Conservation (phyloP, 1,284 basidiomycete species). For the Trichosporon sp. region DNA sequence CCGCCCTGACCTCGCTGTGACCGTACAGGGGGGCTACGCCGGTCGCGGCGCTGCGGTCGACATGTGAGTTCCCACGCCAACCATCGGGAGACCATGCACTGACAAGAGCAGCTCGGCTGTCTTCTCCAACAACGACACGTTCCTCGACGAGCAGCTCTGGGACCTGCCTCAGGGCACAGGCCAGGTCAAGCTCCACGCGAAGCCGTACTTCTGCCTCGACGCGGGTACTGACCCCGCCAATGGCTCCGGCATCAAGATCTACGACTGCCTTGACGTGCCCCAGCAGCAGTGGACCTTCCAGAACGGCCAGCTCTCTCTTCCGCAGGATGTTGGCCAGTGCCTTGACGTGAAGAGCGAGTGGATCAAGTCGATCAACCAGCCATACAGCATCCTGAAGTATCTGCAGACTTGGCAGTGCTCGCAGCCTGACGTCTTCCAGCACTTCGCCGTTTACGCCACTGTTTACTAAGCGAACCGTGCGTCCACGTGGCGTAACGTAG, state of each 20-base stretch:
- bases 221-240: conserved; percentile 17
- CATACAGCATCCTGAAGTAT: background rate
- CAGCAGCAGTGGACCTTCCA: conserved; percentile 17
- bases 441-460: background rate
- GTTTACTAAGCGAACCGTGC: too few relatives aligned
- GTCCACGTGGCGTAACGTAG: too few relatives aligned
- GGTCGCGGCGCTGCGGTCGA: conserved; percentile 4
- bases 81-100: background rate
- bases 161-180: conserved; percentile 4
- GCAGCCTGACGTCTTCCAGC: conserved; percentile 12
- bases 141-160: conserved; percentile 5
- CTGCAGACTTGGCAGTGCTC: conserved; percentile 18
- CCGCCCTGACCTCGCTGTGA: conserved; percentile 6
- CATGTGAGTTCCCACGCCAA: conserved; percentile 1
- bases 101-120: conserved; percentile 5
- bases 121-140: background rate
- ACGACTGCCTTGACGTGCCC: conserved; percentile 15
- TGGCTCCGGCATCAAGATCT: conserved; percentile 28
- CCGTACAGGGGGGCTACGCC: conserved; percentile 8
- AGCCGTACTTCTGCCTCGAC: conserved; percentile 23
- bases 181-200: background rate
- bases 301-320: conserved; percentile 3
- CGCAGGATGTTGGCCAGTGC: conserved; percentile 10
- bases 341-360: conserved; percentile 14
- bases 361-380: background rate